Base-by-base conservation (phyloP, 768 basidiomycete genomes). In the Termitomyces bulborhizus region DNA sequence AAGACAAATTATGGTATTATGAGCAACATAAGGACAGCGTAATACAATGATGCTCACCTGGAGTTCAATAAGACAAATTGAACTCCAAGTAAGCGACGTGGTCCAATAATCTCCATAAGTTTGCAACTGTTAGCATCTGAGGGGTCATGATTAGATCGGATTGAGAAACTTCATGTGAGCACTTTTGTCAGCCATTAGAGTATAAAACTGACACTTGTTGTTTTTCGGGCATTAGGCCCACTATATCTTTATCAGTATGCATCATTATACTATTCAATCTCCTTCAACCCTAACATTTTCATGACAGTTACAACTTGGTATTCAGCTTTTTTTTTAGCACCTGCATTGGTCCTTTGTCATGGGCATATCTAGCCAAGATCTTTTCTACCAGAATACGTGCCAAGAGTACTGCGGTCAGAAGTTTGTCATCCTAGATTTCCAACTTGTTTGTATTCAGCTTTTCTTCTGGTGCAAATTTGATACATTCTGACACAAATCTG, bases 271-370 rank as follows among this genome's bases (percentile, higher is more conserved):
- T 72, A 34, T 54, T 67, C 34, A n/a, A 27, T 32, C 13, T 21
- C 5, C 12, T 32, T 45, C 21, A n/a, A 36, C 46, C 64, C 65
- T 69, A 47, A 68, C 63, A 60, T 39, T 16, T 15, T 48, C 29
- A 1, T 36, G 15, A 31, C 16, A 74, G 71, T 56, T n/a, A 56
- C 55, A 31, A 77, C 74, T 15, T 76, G 75, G 58, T 77, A 37
- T 77, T 76, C 70, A 75, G 76, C 57, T 75, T 76, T 67, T 75
- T 76, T 66, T 77, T 76, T 60, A 73, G 71, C 51, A 68, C 74
- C 3, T 75, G 74, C 49, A 75, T 77, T 34, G 76, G 75, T 1
- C 75, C 75, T 7, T 63, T 76, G 7, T 73, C 72, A 0, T 78
- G 76, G 76, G 76, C 75, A 3, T 74, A 74, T 55, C 75, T 74